Conservation (phyloP, 495 filamentous ascomycete genomes). For the Tuber indicum region DNA sequence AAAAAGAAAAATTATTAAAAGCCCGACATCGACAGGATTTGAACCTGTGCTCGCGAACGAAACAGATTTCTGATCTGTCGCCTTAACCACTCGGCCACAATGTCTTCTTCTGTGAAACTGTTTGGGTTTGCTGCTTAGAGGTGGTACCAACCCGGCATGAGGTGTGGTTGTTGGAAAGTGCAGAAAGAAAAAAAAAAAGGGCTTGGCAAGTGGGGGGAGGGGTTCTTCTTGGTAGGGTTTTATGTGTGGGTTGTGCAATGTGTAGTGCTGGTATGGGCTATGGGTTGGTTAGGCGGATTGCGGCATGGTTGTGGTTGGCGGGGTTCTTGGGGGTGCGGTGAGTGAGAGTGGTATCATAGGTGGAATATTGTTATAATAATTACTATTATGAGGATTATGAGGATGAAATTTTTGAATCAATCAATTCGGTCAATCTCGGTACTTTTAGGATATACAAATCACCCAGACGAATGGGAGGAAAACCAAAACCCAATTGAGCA, state of each 20-base stretch:
- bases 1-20: not conserved
- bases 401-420: not conserved
- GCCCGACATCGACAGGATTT: slow-evolving; percentile 38
- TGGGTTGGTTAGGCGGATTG: not conserved
- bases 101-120: slow-evolving; percentile 1
- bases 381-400: not conserved
- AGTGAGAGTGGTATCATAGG: too few relatives aligned
- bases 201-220: not conserved
- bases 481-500: not conserved
- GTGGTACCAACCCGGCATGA: not conserved
- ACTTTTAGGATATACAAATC: not conserved
- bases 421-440: not conserved
- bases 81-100: slow-evolving; percentile 40
- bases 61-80: slow-evolving; percentile 41
- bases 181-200: not conserved
- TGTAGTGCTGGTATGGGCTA: too few relatives aligned
- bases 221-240: too few relatives aligned
- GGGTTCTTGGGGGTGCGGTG: too few relatives aligned
- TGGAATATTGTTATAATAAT: too few relatives aligned
- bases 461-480: not conserved
- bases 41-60: slow-evolving; percentile 40
- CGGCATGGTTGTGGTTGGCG: too few relatives aligned
- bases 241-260: too few relatives aligned
- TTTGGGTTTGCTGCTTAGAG: not conserved
- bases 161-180: not conserved